Evolutionary conservation across 2,329 filamentous ascomycete genomes (phyloP).

Genomic region (Pseudocercospora crystallina): DNA sequence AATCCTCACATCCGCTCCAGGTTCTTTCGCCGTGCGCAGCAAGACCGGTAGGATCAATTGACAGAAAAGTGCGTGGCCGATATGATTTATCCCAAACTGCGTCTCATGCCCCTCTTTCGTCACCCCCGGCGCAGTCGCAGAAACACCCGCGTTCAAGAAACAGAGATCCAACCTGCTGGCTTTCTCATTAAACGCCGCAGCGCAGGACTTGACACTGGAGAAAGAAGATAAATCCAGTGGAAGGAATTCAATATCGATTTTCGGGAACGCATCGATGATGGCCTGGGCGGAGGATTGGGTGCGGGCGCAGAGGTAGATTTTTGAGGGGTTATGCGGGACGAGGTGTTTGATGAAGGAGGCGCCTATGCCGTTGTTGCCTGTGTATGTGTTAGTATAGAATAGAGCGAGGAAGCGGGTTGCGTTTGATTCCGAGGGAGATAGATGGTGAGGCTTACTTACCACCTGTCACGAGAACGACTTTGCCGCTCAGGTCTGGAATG

Average conservation of each 20-base stretch:
- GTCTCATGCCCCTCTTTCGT: conserved; percentile 41
- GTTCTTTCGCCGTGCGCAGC: conserved; percentile 42
- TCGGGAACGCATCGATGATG: conserved; percentile 44
- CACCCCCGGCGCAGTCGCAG: conserved; percentile 27
- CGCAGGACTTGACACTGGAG: conserved; percentile 48
- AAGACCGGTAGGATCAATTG: conserved; percentile 33
- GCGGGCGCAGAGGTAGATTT: conserved; percentile 50
- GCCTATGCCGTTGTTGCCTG: conserved; percentile 48
- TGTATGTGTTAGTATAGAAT: not conserved
- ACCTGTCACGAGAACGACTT: conserved; percentile 48
- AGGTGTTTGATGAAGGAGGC: conserved; percentile 47
- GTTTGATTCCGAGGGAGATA: too few relatives aligned
- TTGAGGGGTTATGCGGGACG: conserved; percentile 44
- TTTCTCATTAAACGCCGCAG: conserved; percentile 28
- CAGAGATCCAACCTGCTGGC: conserved; percentile 42
- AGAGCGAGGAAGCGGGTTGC: too few relatives aligned
- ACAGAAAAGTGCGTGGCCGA: conserved; percentile 32
- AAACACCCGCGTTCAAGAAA: conserved; percentile 46
- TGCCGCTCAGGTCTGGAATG: conserved; percentile 43
- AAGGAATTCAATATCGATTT: conserved; percentile 44
- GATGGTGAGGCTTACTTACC: conserved; percentile 16
- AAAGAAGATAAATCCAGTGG: conserved; percentile 54
- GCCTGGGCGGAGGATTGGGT: conserved; percentile 42
- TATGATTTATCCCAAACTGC: conserved; percentile 36
- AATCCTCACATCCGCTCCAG: conserved; percentile 46